Percentiles rank a stretch among this genome's conserved stretches.
Conservation (phyloP, 2,329 filamentous ascomycete species). For the Penicillium capsulatum region DNA sequence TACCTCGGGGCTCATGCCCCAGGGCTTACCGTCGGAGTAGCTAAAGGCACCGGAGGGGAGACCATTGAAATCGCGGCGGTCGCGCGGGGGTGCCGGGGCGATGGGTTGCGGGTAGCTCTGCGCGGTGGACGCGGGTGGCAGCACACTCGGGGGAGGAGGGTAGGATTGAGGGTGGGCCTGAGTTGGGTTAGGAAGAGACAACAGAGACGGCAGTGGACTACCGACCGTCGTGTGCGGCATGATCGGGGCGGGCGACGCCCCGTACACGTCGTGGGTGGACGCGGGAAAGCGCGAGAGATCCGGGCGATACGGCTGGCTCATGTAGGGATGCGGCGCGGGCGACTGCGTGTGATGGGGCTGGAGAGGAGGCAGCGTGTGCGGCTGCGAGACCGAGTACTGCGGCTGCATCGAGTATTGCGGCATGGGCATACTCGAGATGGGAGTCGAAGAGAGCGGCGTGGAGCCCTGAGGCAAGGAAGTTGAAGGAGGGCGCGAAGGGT, state of each 20-base stretch:
- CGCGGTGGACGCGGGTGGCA: conserved; percentile 63
- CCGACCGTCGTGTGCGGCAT: conserved; percentile 42
- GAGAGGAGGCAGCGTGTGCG: conserved; percentile 45
- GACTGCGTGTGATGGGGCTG: conserved; percentile 46
- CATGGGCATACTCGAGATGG: conserved; percentile 46
- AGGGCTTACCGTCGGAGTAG: conserved; percentile 52
- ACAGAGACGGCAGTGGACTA: conserved; percentile 41
- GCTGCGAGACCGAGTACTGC: conserved; percentile 43
- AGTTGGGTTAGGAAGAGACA: conserved; percentile 39
- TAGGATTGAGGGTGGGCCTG: conserved; percentile 41
- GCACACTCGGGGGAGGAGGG: conserved; percentile 49
- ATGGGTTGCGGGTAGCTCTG: conserved; percentile 71
- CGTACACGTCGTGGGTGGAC: conserved; percentile 42
- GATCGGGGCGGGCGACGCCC: conserved; percentile 40
- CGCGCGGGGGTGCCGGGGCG: conserved; percentile 62
- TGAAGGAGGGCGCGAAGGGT: conserved; percentile 43
- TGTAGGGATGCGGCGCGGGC: conserved; percentile 41
- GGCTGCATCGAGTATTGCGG: conserved; percentile 47
- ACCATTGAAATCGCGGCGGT: conserved; percentile 56
- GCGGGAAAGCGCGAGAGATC: conserved; percentile 43
- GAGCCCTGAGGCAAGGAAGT: conserved; percentile 44
- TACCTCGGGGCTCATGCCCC: conserved; percentile 40
- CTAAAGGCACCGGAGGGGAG: conserved; percentile 68
- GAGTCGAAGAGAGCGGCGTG: conserved; percentile 43
- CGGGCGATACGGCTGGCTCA: conserved; percentile 41